A percentile compares a stretch with the other conserved stretches of the same genome.
phyloP scores from a whole-genome alignment of 148 eudicot genomes.

The Vaccinium darrowii region DNA sequence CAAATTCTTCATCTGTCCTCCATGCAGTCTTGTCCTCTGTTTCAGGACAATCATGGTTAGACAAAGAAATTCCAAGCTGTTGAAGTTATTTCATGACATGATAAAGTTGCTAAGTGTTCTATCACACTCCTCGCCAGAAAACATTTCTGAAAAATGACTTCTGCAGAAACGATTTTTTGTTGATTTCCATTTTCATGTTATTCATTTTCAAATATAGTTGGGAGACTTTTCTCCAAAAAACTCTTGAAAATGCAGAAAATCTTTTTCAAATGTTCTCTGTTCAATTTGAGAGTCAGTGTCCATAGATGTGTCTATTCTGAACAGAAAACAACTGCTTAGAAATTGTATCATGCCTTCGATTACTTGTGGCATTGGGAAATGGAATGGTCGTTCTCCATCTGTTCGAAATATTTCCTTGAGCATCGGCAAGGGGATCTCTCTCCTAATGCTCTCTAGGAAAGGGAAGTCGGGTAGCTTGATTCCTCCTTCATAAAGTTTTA shows the following conservation, averaged over 20 bases:
- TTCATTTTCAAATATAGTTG: too few relatives aligned
- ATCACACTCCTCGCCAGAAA: not conserved
- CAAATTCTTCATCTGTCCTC: slow-evolving; percentile 89
- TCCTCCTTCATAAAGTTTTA: slow-evolving; percentile 58
- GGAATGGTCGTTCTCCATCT: slow-evolving; percentile 37
- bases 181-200: not conserved
- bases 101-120: slow-evolving; percentile 6
- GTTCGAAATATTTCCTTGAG: slow-evolving; percentile 36
- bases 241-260: not conserved
- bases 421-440: slow-evolving; percentile 42
- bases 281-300: not conserved
- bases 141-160: not conserved
- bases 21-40: slow-evolving; percentile 76
- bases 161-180: slow-evolving; percentile 1
- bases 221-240: not conserved
- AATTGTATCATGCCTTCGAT: slow-evolving; percentile 49
- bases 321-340: not conserved
- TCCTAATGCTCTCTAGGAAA: slow-evolving; percentile 33
- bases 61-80: not conserved
- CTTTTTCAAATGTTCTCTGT: not conserved
- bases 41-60: not conserved
- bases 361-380: slow-evolving; percentile 56
- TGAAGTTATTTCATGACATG: not conserved
- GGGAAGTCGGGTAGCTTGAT: slow-evolving; percentile 31
- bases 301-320: not conserved